phyloP scores from a whole-genome alignment of 2,329 filamentous ascomycete genomes.

The Neofusicoccum laricinum region DNA sequence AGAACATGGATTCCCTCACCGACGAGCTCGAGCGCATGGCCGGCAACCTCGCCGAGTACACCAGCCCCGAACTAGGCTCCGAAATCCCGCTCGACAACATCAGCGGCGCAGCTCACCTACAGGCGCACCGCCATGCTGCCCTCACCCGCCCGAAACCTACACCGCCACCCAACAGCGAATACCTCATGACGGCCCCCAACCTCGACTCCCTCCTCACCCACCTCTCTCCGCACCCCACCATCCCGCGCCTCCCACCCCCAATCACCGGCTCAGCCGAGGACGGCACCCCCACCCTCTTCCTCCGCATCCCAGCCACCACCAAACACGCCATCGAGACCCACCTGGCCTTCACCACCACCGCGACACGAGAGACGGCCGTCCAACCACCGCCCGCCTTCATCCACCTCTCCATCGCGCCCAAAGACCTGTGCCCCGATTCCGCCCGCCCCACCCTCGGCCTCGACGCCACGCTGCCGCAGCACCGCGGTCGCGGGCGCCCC shows the following conservation, averaged over 20 bases:
- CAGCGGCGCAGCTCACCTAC: neutral
- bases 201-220: slow-evolving; percentile 21
- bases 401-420: slow-evolving; percentile 25
- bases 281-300: slow-evolving; percentile 23
- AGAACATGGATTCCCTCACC: slow-evolving; percentile 1
- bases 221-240: slow-evolving; percentile 21
- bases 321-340: neutral
- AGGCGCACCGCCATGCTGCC: neutral
- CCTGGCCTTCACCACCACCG: neutral
- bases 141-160: neutral
- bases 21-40: slow-evolving; percentile 15
- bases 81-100: slow-evolving; percentile 10
- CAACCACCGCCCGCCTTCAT: slow-evolving; percentile 29
- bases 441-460: slow-evolving; percentile 23
- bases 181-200: slow-evolving; percentile 26
- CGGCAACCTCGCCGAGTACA: neutral
- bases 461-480: slow-evolving; percentile 30
- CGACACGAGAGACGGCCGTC: slow-evolving; percentile 17
- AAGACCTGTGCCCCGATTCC: slow-evolving; percentile 25
- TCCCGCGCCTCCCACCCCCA: slow-evolving; percentile 1
- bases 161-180: slow-evolving; percentile 8
- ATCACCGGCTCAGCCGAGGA: neutral
- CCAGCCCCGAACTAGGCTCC: neutral
- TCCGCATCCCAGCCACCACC: slow-evolving; percentile 21
- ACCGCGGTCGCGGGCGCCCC: slow-evolving; percentile 12